phyloP scores from a whole-genome alignment of 768 basidiomycete species.

The Rubroboletus pulcherrimus region DNA sequence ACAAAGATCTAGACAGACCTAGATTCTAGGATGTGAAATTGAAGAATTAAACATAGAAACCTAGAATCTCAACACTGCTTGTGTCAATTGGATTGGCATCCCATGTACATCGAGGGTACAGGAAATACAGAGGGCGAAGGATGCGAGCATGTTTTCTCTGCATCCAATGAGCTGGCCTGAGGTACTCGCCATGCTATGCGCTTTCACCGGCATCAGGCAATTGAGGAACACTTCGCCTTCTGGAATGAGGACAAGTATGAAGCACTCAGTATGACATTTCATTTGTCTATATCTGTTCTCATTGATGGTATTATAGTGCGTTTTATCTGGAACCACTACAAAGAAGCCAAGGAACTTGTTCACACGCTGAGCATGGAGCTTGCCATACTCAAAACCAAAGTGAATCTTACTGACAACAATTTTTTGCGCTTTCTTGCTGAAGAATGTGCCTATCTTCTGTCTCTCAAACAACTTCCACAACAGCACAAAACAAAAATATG shows the following conservation, averaged over 20 bases:
- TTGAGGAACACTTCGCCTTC: background rate
- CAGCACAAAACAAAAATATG: background rate
- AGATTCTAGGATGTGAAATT: too few species aligned
- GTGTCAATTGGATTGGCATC: background rate
- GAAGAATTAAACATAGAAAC: too few species aligned
- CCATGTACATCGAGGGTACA: background rate
- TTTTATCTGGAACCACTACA: too few species aligned
- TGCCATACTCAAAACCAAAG: too few species aligned
- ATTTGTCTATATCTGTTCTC: too few species aligned
- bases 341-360: too few species aligned
- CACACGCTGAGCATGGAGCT: too few species aligned
- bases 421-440: background rate
- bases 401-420: too few species aligned
- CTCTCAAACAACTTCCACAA: background rate
- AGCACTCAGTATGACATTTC: background rate
- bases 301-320: too few species aligned
- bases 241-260: constrained; percentile 6
- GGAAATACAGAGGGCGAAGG: background rate
- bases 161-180: background rate
- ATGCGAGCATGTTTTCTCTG: constrained; percentile 1
- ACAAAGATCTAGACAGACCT: too few species aligned
- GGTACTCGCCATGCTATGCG: background rate
- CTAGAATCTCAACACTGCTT: too few species aligned
- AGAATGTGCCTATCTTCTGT: background rate
- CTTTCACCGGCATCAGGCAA: background rate